Conservation (phyloP, 1,284 basidiomycete genomes). For the Heliocybe sulcata region DNA sequence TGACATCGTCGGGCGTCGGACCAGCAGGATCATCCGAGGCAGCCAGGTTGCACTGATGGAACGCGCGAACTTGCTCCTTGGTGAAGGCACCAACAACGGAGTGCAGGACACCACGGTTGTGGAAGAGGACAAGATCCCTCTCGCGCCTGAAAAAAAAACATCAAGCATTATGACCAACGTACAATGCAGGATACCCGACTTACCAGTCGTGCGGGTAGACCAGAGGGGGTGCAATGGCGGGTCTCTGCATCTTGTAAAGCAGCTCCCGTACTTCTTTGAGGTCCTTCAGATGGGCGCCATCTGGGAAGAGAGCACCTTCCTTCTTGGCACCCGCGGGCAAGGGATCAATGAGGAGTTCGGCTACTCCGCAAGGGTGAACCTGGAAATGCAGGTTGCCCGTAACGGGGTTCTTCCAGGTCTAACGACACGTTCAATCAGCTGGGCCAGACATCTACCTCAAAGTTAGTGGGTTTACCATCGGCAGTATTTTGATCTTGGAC, state of each 20-base stretch:
- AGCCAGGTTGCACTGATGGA: conserved; percentile 81
- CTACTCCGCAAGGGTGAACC: conserved; percentile 62
- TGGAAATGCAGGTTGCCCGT: conserved; percentile 74
- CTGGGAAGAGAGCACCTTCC: conserved; percentile 61
- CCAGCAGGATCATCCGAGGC: conserved; percentile 65
- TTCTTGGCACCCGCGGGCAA: conserved; percentile 45
- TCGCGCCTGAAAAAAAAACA: conserved; percentile 29
- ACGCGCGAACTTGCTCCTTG: conserved; percentile 64
- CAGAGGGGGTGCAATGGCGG: conserved; percentile 68
- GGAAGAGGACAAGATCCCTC: conserved; percentile 62
- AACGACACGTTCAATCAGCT: not conserved
- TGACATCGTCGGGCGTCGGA: conserved; percentile 55
- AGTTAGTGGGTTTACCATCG: too few species aligned
- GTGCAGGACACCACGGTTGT: conserved; percentile 74
- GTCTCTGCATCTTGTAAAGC: conserved; percentile 75
- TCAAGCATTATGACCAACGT: not conserved
- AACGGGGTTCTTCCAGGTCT: conserved; percentile 83
- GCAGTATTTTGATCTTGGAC: conserved; percentile 60
- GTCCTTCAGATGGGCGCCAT: conserved; percentile 67
- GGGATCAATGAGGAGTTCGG: conserved; percentile 53
- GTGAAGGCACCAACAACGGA: conserved; percentile 72
- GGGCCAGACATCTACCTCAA: conserved; percentile 18
- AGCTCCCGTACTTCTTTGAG: conserved; percentile 65
- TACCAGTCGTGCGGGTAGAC: conserved; percentile 64
- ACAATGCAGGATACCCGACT: not conserved